A percentile compares a stretch with the other conserved stretches of the same genome.
Conservation (phyloP, 176 grass and related monocot species). For the Oropetium thomaeum region DNA sequence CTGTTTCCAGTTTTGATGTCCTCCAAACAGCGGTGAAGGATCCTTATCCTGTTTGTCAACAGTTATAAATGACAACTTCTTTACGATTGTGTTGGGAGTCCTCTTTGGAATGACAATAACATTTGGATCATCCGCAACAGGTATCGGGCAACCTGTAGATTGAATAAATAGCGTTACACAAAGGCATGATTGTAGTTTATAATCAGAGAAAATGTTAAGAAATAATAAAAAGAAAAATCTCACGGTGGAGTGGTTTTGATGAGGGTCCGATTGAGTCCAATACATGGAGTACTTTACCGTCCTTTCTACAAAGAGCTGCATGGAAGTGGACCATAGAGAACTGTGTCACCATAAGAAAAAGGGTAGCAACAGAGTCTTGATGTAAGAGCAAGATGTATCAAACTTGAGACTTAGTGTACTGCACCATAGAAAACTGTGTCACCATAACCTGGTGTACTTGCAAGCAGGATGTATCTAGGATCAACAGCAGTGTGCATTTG, state of each 20-base stretch:
- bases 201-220: neutral
- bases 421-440: no score
- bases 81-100: conserved; percentile 58
- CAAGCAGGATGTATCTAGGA: neutral
- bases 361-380: neutral
- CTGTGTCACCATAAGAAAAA: conserved; percentile 4
- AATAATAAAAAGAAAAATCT: conserved; percentile 8
- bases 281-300: conserved; percentile 48
- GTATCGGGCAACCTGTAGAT: conserved; percentile 70
- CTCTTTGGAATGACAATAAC: conserved; percentile 68
- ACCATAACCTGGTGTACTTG: neutral
- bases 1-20: conserved; percentile 72
- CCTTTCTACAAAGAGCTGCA: conserved; percentile 74
- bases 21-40: conserved; percentile 71
- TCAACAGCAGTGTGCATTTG: neutral
- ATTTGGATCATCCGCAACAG: conserved; percentile 64
- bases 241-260: conserved; percentile 77
- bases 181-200: neutral
- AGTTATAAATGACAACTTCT: conserved; percentile 58
- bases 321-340: neutral
- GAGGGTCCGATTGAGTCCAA: conserved; percentile 37
- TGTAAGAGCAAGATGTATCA: neutral
- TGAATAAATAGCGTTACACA: neutral
- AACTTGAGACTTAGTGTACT: neutral
- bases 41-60: conserved; percentile 57